phyloP scores from a whole-genome alignment of 768 basidiomycete genomes.

The Collybia nuda region DNA sequence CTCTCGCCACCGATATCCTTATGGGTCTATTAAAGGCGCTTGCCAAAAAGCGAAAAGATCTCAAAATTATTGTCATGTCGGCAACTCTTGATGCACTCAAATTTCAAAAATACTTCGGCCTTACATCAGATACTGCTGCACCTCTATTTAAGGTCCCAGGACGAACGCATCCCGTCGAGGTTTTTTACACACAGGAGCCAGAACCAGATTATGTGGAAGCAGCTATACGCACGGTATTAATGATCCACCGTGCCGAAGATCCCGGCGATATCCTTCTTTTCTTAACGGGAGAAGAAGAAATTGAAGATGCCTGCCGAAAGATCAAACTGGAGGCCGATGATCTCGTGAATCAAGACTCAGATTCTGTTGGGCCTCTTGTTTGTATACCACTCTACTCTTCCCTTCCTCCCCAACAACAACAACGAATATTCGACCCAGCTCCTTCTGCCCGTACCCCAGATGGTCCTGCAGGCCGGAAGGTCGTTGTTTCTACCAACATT shows the following conservation, averaged over 20 bases:
- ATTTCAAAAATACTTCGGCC: slow-evolving; percentile 91
- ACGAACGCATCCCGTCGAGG: slow-evolving; percentile 93
- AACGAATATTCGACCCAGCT: slow-evolving; percentile 92
- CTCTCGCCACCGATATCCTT: slow-evolving; percentile 95
- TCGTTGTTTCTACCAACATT: slow-evolving; percentile 95
- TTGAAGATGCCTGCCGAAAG: slow-evolving; percentile 93
- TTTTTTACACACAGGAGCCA: slow-evolving; percentile 90
- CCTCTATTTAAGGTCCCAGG: slow-evolving; percentile 92
- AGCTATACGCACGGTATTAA: slow-evolving; percentile 91
- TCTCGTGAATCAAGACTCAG: slow-evolving; percentile 65
- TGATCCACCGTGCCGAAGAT: slow-evolving; percentile 96
- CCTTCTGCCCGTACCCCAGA: slow-evolving; percentile 59
- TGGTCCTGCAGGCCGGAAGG: slow-evolving; percentile 87
- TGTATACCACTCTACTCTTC: slow-evolving; percentile 96
- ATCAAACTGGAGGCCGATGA: slow-evolving; percentile 92
- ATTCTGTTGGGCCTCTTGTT: slow-evolving; percentile 78
- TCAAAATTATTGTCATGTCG: slow-evolving; percentile 98
- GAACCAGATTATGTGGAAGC: slow-evolving; percentile 97
- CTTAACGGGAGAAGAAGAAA: slow-evolving; percentile 98
- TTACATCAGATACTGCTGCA: slow-evolving; percentile 46
- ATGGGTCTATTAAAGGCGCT: slow-evolving; percentile 94
- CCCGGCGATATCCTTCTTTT: slow-evolving; percentile 92
- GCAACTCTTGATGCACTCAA: slow-evolving; percentile 96
- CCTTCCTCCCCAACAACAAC: slow-evolving; percentile 91
- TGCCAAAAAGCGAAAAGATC: slow-evolving; percentile 76